These are phyloP conservation scores for Botryotinia calthae DNA, from an alignment of 2,329 filamentous ascomycete species.

Conservation along the genomic window DNA sequence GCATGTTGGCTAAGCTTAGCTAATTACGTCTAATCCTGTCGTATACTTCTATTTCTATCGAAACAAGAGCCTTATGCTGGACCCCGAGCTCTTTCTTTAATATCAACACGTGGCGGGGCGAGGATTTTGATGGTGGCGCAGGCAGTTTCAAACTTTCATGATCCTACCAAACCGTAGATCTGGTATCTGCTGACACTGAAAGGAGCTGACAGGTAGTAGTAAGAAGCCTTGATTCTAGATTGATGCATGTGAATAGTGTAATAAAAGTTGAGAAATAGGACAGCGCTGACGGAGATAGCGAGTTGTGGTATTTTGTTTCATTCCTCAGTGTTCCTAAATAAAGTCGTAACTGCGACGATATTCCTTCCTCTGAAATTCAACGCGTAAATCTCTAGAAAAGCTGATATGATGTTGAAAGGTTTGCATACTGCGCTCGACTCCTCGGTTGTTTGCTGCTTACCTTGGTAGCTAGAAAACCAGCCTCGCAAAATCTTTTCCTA, in stretches of 20 bases:
- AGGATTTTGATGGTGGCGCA: conserved; percentile 18
- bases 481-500: neutral
- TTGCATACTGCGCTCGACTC: neutral
- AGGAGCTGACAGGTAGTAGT: neutral
- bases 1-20: neutral
- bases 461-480: neutral
- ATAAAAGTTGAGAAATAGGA: neutral
- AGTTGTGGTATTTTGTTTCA: neutral
- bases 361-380: neutral
- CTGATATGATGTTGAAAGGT: neutral
- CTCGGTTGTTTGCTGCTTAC: neutral
- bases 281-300: neutral
- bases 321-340: neutral
- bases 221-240: neutral
- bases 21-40: neutral
- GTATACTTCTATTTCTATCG: conserved; percentile 1
- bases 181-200: neutral
- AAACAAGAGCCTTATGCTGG: neutral
- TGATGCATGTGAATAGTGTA: neutral
- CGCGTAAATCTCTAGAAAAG: neutral
- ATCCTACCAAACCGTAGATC: conserved; percentile 6
- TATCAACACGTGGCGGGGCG: conserved; percentile 8
- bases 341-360: neutral
- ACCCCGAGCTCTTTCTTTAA: conserved; percentile 7
- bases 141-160: conserved; percentile 3